phyloP scores from a whole-genome alignment of 2,329 filamentous ascomycete species.

The Fusarium brachygibbosum region DNA sequence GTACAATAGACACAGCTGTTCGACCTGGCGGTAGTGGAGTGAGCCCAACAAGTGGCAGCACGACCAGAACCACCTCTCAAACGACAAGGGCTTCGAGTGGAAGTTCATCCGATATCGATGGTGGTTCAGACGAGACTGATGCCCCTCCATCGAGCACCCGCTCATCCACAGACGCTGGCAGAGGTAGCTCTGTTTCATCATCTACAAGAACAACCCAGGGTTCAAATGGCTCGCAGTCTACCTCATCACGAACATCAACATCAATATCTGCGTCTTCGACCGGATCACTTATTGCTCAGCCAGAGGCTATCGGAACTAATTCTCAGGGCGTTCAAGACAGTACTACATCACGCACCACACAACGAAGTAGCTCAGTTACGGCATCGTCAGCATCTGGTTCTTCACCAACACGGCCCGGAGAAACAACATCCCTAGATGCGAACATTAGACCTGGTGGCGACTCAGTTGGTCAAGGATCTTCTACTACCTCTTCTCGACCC shows the following conservation, averaged over 20 bases:
- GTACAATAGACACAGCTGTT: not conserved
- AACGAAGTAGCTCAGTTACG: not conserved
- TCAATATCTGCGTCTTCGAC: not conserved
- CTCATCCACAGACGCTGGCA: not conserved
- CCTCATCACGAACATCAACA: accelerated
- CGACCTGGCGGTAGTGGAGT: not conserved
- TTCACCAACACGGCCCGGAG: not conserved
- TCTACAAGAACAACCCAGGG: not conserved
- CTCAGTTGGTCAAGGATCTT: not conserved
- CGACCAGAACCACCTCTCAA: not conserved
- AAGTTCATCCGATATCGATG: not conserved
- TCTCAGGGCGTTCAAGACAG: not conserved
- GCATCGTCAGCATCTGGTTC: not conserved
- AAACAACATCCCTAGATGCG: not conserved
- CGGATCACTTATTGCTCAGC: not conserved
- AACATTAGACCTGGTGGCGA: not conserved
- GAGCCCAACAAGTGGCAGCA: not conserved
- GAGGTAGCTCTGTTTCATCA: not conserved
- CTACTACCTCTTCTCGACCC: not conserved
- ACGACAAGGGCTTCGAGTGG: not conserved
- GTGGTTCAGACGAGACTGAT: not conserved
- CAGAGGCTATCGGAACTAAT: not conserved
- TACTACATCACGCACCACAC: accelerated
- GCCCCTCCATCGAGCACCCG: not conserved
- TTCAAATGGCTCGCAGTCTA: not conserved